Conservation (phyloP, 73 alveolate species). For the Tetrahymena borealis region DNA sequence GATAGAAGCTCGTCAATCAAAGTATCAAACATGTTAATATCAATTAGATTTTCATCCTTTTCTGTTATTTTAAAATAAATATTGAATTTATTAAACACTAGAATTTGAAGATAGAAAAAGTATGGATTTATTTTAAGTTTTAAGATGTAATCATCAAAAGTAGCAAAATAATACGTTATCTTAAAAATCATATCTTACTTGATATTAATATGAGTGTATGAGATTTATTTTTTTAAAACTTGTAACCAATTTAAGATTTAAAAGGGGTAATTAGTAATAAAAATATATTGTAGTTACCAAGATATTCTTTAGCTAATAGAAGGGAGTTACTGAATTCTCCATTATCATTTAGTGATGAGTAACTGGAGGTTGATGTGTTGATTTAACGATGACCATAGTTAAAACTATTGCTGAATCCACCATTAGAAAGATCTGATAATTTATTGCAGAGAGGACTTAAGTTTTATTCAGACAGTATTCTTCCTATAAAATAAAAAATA, state of each 20-base stretch:
- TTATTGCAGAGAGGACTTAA: neutral
- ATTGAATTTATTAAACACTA: no score
- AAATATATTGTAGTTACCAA: neutral
- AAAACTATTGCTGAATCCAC: neutral
- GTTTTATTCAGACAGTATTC: neutral
- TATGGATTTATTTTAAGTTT: no score
- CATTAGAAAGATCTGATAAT: neutral
- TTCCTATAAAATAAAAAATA: neutral
- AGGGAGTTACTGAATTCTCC: neutral
- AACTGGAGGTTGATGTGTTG: neutral
- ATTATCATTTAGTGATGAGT: neutral
- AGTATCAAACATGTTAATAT: neutral
- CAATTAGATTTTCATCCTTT: neutral
- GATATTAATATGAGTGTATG: no score
- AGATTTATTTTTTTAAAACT: no score
- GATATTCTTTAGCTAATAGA: neutral
- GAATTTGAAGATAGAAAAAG: no score
- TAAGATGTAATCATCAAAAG: no score
- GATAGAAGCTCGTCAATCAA: neutral
- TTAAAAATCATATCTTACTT: no score
- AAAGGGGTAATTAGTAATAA: no score
- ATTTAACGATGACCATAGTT: neutral
- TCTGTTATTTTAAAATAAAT: neutral
- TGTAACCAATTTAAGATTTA: no score
- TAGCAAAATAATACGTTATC: no score